phyloP scores from a whole-genome alignment of 306 rosid genomes.

The Pachyrhizus erosus region DNA sequence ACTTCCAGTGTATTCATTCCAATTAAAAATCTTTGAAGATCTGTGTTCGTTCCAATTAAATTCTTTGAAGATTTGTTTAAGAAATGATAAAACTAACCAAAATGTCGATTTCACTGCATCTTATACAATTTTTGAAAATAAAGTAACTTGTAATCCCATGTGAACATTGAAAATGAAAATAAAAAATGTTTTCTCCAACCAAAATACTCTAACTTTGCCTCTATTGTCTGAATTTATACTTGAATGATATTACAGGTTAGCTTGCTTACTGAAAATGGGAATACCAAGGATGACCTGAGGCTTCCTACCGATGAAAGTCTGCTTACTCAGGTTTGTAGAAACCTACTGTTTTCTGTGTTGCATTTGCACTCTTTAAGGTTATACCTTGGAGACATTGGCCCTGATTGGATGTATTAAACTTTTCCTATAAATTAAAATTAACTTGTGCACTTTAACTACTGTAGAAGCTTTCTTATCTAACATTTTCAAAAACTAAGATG shows the following conservation, averaged over 20 bases:
- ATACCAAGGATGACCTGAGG: conserved; percentile 61
- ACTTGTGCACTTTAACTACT: no score
- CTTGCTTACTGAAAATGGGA: conserved; percentile 70
- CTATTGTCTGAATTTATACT: conserved; percentile 16
- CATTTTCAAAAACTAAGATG: no score
- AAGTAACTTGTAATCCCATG: background rate
- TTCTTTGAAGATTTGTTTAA: background rate
- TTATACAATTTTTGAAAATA: background rate
- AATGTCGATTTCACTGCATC: background rate
- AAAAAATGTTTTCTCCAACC: background rate
- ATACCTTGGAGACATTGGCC: background rate
- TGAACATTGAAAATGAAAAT: background rate
- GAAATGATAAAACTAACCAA: background rate
- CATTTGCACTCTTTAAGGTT: background rate
- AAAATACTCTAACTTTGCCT: background rate
- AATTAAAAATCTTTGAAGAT: background rate
- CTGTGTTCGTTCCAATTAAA: background rate
- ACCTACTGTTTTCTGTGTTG: background rate
- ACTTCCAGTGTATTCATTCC: background rate
- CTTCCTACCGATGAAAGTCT: conserved; percentile 66
- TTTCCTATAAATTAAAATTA: no score
- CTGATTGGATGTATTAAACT: no score
- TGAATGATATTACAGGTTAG: conserved; percentile 55
- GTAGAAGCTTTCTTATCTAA: no score
- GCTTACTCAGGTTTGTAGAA: conserved; percentile 65